phyloP scores from a whole-genome alignment of 768 basidiomycete genomes.

The Candolleomyces eurysporus region DNA sequence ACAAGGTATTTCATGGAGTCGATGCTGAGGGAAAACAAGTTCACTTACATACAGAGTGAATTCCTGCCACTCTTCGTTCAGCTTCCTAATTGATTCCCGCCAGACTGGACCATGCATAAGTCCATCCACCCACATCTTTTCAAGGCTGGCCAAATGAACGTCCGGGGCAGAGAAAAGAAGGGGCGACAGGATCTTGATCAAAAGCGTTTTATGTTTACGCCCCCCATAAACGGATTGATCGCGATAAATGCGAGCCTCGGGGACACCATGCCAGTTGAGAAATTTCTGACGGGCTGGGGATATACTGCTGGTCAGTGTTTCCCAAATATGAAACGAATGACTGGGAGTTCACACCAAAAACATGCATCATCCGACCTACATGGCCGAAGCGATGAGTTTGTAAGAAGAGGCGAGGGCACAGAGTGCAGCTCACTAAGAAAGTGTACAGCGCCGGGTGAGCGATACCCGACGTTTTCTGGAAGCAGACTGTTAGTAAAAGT shows the following conservation, averaged over 20 bases:
- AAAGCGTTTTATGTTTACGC: slow-evolving; percentile 26
- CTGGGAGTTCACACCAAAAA: background rate
- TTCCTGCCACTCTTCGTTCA: slow-evolving; percentile 27
- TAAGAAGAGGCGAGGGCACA: background rate
- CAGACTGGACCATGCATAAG: slow-evolving; percentile 22
- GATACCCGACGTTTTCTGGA: no score
- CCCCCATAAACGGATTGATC: slow-evolving; percentile 39
- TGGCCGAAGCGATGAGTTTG: background rate
- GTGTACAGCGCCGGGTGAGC: background rate
- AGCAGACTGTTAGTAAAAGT: no score
- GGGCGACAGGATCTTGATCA: slow-evolving; percentile 34
- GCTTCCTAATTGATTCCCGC: slow-evolving; percentile 13
- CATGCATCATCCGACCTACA: background rate
- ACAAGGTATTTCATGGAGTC: background rate
- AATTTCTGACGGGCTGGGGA: slow-evolving; percentile 37
- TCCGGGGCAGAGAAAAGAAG: slow-evolving; percentile 45
- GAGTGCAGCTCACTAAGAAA: background rate
- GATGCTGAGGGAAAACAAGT: background rate
- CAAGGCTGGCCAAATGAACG: slow-evolving; percentile 36
- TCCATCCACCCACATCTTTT: slow-evolving; percentile 48
- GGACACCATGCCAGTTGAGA: slow-evolving; percentile 46
- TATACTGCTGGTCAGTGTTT: background rate
- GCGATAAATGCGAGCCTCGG: slow-evolving; percentile 41
- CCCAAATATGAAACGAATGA: background rate
- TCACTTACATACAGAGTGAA: slow-evolving; percentile 39